These are phyloP conservation scores for Cyclotella baltica DNA, from an alignment of 108 stramenopile genomes.

Conservation along the genomic window DNA sequence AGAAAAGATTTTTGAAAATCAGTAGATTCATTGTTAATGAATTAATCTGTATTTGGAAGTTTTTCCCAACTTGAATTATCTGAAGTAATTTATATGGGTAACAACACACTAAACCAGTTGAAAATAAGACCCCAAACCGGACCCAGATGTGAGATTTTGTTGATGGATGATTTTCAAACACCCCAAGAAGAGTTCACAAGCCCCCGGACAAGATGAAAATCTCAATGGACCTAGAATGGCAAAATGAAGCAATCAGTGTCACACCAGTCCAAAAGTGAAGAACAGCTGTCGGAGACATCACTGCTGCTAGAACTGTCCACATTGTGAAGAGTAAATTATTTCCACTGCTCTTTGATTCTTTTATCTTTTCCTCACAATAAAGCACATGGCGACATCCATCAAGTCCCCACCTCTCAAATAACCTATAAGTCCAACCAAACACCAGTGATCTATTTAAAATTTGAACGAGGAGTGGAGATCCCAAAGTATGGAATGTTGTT, in stretches of 20 bases:
- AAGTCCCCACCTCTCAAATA: slow-evolving; percentile 47
- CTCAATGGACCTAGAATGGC: slow-evolving; percentile 29
- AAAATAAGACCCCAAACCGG: too few species aligned
- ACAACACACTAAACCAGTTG: too few species aligned
- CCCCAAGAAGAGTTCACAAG: too few species aligned
- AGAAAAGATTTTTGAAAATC: too few species aligned
- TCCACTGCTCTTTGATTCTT: slow-evolving; percentile 8
- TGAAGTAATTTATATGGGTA: too few species aligned
- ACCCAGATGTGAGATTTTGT: too few species aligned
- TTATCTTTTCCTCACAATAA: slow-evolving; percentile 11
- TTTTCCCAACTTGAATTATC: too few species aligned
- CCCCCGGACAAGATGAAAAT: slow-evolving; percentile 8
- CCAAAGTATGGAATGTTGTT: slow-evolving; percentile 19
- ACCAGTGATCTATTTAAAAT: slow-evolving; percentile 35
- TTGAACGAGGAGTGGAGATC: slow-evolving; percentile 18
- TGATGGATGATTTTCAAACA: too few species aligned
- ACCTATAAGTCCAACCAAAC: slow-evolving; percentile 48
- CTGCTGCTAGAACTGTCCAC: slow-evolving; percentile 32
- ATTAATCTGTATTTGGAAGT: too few species aligned
- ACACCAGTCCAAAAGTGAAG: slow-evolving; percentile 52
- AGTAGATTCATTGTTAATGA: too few species aligned
- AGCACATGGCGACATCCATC: slow-evolving; percentile 37
- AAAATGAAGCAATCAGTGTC: slow-evolving; percentile 41
- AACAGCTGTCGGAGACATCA: slow-evolving; percentile 41
- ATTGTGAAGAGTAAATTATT: background rate